A percentile compares a stretch with the other conserved stretches of the same genome.
These are phyloP conservation scores for Microascus cirrosus DNA, from an alignment of 2,329 filamentous ascomycete species.

Conservation along the genomic window DNA sequence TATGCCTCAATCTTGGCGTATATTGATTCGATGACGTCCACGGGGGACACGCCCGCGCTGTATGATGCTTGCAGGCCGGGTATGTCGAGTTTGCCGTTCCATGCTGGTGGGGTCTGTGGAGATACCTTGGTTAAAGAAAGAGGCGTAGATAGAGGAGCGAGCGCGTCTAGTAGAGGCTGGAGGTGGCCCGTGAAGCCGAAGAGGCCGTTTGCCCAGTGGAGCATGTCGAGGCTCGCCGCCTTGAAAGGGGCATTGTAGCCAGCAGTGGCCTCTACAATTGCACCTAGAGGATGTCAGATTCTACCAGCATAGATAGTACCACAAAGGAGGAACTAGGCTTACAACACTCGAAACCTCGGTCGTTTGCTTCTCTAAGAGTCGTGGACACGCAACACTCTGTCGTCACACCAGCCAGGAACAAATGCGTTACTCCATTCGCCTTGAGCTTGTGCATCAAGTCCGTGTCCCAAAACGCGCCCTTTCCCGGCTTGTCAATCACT, in stretches of 20 bases:
- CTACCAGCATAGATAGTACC: too few species aligned
- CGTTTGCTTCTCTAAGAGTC: too few species aligned
- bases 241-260: too few species aligned
- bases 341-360: too few species aligned
- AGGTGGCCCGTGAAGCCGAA: conserved; percentile 34
- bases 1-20: conserved; percentile 37
- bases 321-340: too few species aligned
- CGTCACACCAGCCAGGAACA: too few species aligned
- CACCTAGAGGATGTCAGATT: neutral
- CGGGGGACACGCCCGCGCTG: conserved; percentile 24
- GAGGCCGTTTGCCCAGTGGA: conserved; percentile 37
- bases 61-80: conserved; percentile 29
- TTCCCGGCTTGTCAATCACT: conserved; percentile 47
- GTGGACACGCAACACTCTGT: too few species aligned
- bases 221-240: conserved; percentile 25
- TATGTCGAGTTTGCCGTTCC: conserved; percentile 29
- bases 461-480: conserved; percentile 49
- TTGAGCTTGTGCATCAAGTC: conserved; percentile 38
- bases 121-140: neutral
- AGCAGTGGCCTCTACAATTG: neutral
- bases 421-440: conserved; percentile 24
- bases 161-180: conserved; percentile 14
- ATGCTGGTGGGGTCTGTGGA: conserved; percentile 16
- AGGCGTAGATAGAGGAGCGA: neutral
- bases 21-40: conserved; percentile 29